Evolutionary conservation across 129 eudicot species (phyloP).

Genomic region (Chrysanthemum makinoi): DNA sequence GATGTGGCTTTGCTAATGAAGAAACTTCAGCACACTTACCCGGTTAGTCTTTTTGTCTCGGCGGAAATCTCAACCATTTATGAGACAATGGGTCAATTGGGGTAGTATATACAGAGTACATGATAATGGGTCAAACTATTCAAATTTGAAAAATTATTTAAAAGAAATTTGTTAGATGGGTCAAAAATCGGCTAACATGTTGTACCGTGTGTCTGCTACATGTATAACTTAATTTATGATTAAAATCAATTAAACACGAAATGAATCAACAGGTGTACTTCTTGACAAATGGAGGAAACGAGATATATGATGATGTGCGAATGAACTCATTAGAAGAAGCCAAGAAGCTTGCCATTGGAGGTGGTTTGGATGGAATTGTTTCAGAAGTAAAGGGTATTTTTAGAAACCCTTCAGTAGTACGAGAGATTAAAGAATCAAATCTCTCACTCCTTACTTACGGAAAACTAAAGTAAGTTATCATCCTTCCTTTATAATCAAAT

Average conservation of each 20-base stretch:
- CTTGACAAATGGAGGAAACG: conserved; percentile 78
- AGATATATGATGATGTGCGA: conserved; percentile 62
- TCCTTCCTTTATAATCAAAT: background rate
- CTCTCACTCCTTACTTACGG: conserved; percentile 86
- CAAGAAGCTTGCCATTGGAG: conserved; percentile 53
- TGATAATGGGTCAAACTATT: background rate
- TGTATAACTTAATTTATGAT: background rate
- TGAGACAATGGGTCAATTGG: background rate
- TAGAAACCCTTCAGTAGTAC: conserved; percentile 64
- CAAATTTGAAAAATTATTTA: background rate
- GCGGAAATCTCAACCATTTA: background rate
- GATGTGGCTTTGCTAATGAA: conserved; percentile 72
- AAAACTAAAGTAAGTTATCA: conserved; percentile 54
- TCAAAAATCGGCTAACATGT: background rate
- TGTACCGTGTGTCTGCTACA: background rate
- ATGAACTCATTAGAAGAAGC: conserved; percentile 83
- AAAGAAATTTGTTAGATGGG: background rate
- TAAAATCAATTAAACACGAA: background rate
- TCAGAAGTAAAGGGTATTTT: conserved; percentile 77
- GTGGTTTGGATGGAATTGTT: conserved; percentile 85
- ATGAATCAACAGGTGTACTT: conserved; percentile 36
- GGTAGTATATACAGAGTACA: background rate
- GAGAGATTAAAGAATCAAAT: conserved; percentile 69
- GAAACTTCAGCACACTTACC: conserved; percentile 69
- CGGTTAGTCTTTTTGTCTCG: conserved; percentile 36